Conservation (phyloP, 441 rosid genomes). For the Mallotus repandus region DNA sequence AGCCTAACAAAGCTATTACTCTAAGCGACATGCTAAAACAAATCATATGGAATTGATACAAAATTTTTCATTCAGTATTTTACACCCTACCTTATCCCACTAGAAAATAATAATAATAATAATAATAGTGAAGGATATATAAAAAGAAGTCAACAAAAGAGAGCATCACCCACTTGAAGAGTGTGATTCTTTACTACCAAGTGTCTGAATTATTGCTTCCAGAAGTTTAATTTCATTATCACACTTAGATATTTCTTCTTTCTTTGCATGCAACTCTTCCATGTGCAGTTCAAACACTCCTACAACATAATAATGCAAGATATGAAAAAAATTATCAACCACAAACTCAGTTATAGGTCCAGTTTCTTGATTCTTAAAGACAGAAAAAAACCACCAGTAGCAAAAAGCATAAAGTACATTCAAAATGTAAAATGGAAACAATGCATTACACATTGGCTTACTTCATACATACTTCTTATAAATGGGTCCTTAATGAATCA, state of each 20-base stretch:
- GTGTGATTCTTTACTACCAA: conserved; percentile 63
- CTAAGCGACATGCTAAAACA: no score
- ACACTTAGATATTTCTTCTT: conserved; percentile 77
- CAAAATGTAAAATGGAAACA: not conserved
- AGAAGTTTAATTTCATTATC: conserved; percentile 85
- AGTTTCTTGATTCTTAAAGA: not conserved
- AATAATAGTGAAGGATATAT: not conserved
- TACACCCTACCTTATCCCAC: not conserved
- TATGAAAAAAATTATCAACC: not conserved
- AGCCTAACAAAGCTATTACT: no score
- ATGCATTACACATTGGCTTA: no score
- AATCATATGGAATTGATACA: no score
- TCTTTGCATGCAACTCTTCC: conserved; percentile 88
- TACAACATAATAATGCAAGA: conserved; percentile 31
- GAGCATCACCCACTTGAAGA: conserved; percentile 21
- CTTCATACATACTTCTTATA: no score
- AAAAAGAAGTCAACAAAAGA: not conserved
- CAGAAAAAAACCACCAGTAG: not conserved
- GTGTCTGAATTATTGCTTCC: conserved; percentile 94
- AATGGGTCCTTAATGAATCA: no score
- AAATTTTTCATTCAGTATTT: not conserved
- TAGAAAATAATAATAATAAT: not conserved
- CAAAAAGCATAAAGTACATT: not conserved
- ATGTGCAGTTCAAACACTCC: conserved; percentile 88
- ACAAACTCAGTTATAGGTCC: not conserved